A percentile compares a stretch with the other conserved stretches of the same genome.
Conservation (phyloP, 306 rosid species). For the Cucurbita ficifolia region DNA sequence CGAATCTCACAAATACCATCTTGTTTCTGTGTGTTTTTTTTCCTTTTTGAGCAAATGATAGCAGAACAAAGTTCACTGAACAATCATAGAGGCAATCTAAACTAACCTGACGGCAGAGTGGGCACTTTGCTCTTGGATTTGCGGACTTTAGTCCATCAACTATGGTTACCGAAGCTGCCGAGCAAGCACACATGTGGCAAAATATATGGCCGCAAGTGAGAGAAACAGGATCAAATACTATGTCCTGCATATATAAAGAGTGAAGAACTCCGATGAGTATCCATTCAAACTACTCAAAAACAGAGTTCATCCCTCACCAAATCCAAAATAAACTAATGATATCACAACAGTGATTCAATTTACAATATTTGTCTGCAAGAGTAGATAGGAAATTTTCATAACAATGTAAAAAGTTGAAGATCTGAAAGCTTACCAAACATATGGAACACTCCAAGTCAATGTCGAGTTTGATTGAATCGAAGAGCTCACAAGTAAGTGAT, state of each 20-base stretch:
- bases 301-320: neutral
- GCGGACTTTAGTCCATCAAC: conserved; percentile 57
- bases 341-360: neutral
- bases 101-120: conserved; percentile 34
- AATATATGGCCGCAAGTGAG: conserved; percentile 84
- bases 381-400: neutral
- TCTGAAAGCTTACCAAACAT: conserved; percentile 62
- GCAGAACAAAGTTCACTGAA: neutral
- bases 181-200: conserved; percentile 84
- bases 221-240: conserved; percentile 89
- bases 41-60: neutral
- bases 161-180: conserved; percentile 73
- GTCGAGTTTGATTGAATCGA: conserved; percentile 67
- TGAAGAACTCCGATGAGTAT: neutral
- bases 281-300: neutral
- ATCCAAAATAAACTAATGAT: neutral
- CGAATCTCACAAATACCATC: neutral
- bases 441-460: conserved; percentile 79
- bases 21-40: neutral
- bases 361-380: neutral
- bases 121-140: conserved; percentile 49
- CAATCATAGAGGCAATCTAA: neutral
- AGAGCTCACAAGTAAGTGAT: conserved; percentile 66
- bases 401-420: neutral
- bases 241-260: conserved; percentile 36